A percentile compares a stretch with the other conserved stretches of the same genome.
Evolutionary conservation across 345 rosid genomes (phyloP).

Genomic region (Euclidium syriacum): DNA sequence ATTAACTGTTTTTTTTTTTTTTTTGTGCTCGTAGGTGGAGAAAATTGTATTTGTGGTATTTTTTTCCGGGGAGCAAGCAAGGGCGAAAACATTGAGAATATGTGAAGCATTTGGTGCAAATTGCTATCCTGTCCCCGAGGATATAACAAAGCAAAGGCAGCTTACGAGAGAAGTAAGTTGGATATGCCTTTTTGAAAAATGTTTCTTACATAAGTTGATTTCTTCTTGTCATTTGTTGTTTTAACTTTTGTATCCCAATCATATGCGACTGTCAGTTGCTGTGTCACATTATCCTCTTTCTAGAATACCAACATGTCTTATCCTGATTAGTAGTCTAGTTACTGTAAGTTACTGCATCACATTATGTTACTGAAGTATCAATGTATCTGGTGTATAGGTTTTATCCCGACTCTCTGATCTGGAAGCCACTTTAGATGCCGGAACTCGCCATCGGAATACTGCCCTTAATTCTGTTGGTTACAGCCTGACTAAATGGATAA

Average conservation of each 20-base stretch:
- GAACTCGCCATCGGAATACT: constrained; percentile 69
- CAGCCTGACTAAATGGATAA: constrained; percentile 71
- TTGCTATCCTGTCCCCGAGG: constrained; percentile 96
- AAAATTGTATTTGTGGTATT: constrained; percentile 85
- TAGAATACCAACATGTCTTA: constrained; percentile 6
- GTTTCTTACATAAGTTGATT: background rate
- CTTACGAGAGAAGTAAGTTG: constrained; percentile 82
- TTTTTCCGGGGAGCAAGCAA: constrained; percentile 98
- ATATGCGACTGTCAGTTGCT: background rate
- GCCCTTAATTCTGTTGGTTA: constrained; percentile 69
- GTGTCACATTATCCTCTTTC: constrained; percentile 3
- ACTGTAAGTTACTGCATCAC: constrained; percentile 3
- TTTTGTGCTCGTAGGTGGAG: constrained; percentile 55
- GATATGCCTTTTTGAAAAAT: background rate
- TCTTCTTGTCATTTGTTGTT: constrained; percentile 12
- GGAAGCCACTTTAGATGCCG: constrained; percentile 90
- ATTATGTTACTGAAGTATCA: background rate
- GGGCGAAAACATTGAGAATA: constrained; percentile 71
- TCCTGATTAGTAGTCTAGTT: constrained; percentile 4
- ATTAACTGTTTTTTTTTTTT: background rate
- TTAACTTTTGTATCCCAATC: background rate
- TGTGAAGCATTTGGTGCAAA: constrained; percentile 98
- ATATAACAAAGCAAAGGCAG: constrained; percentile 78
- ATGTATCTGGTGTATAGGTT: constrained; percentile 48
- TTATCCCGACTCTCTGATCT: constrained; percentile 81